Conservation (phyloP, 768 basidiomycete genomes). For the Sporobolomyces phaffii region DNA sequence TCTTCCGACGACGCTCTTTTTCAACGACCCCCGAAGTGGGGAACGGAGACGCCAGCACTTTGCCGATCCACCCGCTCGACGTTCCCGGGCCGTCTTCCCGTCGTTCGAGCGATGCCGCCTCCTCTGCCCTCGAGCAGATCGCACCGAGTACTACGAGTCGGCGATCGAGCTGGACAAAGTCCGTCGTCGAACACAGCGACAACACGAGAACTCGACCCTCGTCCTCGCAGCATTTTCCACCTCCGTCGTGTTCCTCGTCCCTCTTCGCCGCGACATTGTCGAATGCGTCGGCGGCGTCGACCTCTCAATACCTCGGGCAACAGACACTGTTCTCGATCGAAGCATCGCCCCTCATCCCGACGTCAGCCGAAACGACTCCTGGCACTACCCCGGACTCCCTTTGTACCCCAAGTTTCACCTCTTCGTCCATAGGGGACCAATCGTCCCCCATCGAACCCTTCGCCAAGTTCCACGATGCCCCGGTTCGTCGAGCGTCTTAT, state of each 20-base stretch:
- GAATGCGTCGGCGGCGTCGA: neutral
- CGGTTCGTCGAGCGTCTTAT: neutral
- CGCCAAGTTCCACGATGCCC: neutral
- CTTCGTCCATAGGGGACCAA: neutral
- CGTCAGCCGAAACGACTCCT: neutral
- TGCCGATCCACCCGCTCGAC: neutral
- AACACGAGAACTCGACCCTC: neutral
- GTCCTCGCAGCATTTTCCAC: neutral
- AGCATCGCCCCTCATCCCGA: neutral
- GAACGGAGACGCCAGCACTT: neutral
- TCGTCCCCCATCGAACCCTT: neutral
- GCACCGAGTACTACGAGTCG: neutral
- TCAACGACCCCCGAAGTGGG: neutral
- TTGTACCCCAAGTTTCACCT: neutral
- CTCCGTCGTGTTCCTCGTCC: neutral
- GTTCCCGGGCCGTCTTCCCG: neutral
- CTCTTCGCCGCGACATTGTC: no score
- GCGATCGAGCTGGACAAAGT: neutral
- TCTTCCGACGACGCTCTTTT: constrained; percentile 1
- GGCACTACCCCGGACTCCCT: neutral
- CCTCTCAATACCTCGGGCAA: neutral
- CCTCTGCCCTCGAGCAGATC: neutral
- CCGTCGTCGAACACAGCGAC: neutral
- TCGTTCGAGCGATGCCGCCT: neutral
- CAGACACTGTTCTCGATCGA: constrained; percentile 1